Percentiles rank a stretch among this genome's conserved stretches.
phyloP scores from a whole-genome alignment of 164 flowering plant genomes.

The Chimonanthus praecox region DNA sequence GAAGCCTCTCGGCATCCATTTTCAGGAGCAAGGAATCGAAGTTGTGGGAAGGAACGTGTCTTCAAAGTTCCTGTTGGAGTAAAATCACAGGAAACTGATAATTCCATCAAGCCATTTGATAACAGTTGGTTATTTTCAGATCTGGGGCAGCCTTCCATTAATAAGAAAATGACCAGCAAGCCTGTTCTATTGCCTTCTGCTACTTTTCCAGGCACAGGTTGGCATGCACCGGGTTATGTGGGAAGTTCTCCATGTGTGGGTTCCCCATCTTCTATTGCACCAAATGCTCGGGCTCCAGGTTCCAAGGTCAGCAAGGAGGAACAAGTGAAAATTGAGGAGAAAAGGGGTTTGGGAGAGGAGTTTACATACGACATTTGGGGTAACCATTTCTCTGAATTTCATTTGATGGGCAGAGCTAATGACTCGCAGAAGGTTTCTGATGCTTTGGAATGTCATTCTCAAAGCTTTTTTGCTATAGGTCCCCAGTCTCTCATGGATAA shows the following conservation, averaged over 20 bases:
- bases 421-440: constrained; percentile 24
- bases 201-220: constrained; percentile 45
- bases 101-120: constrained; percentile 12
- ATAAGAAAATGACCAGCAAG: constrained; percentile 22
- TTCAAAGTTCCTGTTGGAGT: constrained; percentile 12
- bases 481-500: constrained; percentile 50
- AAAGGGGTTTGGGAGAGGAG: constrained; percentile 21
- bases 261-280: constrained; percentile 50
- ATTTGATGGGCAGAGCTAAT: constrained; percentile 22
- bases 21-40: constrained; percentile 10
- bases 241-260: constrained; percentile 23
- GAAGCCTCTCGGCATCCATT: constrained; percentile 27
- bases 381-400: constrained; percentile 57
- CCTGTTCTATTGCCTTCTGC: constrained; percentile 56
- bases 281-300: constrained; percentile 87
- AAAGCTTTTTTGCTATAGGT: constrained; percentile 69
- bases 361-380: constrained; percentile 87
- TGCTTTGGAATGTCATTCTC: constrained; percentile 34
- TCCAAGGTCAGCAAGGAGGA: constrained; percentile 37
- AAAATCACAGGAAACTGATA: constrained; percentile 12
- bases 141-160: constrained; percentile 23
- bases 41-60: constrained; percentile 13
- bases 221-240: constrained; percentile 15
- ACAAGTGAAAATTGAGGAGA: constrained; percentile 22
- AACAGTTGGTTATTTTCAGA: constrained; percentile 11